phyloP scores from a whole-genome alignment of 73 alveolate species.

The Tetrahymena elliotti region DNA sequence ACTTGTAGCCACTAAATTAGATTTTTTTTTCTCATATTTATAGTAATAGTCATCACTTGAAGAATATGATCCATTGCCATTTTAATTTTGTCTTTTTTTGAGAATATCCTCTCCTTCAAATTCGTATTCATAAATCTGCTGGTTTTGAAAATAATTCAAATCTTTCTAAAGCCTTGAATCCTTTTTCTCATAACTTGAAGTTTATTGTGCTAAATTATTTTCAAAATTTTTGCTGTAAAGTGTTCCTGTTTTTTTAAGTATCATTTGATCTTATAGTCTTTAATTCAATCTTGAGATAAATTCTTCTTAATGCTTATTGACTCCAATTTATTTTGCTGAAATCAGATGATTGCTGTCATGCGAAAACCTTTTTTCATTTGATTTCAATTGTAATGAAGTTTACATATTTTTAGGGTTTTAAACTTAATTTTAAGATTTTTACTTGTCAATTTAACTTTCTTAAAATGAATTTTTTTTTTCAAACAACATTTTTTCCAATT shows the following conservation, averaged over 20 bases:
- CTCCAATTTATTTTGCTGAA: not conserved
- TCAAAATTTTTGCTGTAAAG: not conserved
- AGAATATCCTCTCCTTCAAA: not conserved
- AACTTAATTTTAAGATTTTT: not conserved
- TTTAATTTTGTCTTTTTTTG: not conserved
- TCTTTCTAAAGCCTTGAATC: not conserved
- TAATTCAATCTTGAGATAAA: not conserved
- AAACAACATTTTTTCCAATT: not conserved
- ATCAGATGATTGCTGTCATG: not conserved
- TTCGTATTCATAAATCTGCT: not conserved
- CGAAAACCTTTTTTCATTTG: not conserved
- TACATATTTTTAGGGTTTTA: not conserved
- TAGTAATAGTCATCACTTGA: not conserved
- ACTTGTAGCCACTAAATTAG: not conserved
- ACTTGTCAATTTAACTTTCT: not conserved
- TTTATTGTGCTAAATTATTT: not conserved
- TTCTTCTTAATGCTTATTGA: not conserved
- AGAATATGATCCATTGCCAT: not conserved
- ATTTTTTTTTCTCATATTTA: not conserved
- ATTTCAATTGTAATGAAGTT: not conserved
- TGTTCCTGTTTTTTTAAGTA: not conserved
- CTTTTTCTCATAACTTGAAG: not conserved
- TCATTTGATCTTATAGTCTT: not conserved
- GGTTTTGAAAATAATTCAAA: not conserved
- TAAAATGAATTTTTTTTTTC: not conserved